These are phyloP conservation scores for Arthromyces matolae DNA, from an alignment of 768 basidiomycete genomes.

Conservation along the genomic window DNA sequence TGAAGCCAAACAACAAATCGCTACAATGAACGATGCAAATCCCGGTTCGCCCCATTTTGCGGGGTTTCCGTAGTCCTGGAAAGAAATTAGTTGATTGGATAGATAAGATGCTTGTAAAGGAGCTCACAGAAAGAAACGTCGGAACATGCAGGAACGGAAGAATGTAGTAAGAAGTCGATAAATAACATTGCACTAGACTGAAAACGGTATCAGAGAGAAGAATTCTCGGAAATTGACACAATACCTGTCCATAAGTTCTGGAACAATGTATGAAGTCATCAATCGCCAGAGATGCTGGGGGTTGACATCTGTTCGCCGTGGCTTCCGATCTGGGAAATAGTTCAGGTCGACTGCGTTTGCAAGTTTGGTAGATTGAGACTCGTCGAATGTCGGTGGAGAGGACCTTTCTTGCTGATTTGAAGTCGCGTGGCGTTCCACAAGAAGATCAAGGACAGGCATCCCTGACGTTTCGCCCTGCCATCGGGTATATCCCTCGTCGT, in stretches of 20 bases:
- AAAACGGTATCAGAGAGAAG: conserved; percentile 6
- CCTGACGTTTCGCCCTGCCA: conserved; percentile 96
- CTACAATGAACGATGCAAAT: conserved; percentile 91
- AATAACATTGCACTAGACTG: conserved; percentile 77
- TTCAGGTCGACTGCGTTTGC: conserved; percentile 38
- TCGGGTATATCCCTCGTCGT: conserved; percentile 82
- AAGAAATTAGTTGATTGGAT: conserved; percentile 15
- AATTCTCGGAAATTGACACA: conserved; percentile 22
- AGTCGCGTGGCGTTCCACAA: conserved; percentile 66
- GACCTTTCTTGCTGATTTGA: conserved; percentile 25
- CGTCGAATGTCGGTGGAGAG: conserved; percentile 21
- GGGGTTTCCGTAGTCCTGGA: conserved; percentile 88
- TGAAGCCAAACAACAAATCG: conserved; percentile 86
- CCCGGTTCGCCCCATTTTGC: conserved; percentile 95
- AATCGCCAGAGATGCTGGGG: conserved; percentile 86
- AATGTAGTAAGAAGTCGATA: conserved; percentile 91
- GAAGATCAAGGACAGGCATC: conserved; percentile 78
- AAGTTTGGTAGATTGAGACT: conserved; percentile 27
- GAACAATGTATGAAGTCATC: conserved; percentile 81
- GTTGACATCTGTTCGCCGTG: conserved; percentile 72
- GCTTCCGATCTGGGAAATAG: conserved; percentile 85
- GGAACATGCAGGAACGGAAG: conserved; percentile 92
- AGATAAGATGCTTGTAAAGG: conserved; percentile 7
- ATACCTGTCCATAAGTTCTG: conserved; percentile 92
- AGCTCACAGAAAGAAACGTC: conserved; percentile 70